These are phyloP conservation scores for Alternaria gansuensis DNA, from an alignment of 2,329 filamentous ascomycete species.

Conservation along the genomic window DNA sequence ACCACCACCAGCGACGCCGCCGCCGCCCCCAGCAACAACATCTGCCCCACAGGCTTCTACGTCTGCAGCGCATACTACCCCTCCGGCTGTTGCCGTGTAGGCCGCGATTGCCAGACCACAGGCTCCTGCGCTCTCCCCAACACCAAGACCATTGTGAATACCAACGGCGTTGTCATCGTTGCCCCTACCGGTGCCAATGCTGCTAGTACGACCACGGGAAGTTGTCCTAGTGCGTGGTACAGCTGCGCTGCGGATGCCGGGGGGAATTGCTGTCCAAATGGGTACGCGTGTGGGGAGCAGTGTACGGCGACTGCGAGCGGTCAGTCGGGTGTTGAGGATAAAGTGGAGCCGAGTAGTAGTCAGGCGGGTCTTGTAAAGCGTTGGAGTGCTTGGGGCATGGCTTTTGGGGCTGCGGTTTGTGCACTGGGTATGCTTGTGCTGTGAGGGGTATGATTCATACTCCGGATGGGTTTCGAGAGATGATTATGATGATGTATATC, in stretches of 20 bases:
- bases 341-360: conserved; percentile 50
- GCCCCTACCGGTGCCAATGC: conserved; percentile 63
- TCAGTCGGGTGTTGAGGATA: conserved; percentile 40
- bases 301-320: conserved; percentile 49
- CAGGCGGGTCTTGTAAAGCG: conserved; percentile 39
- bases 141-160: conserved; percentile 67
- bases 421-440: conserved; percentile 54
- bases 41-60: conserved; percentile 91
- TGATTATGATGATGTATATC: background rate
- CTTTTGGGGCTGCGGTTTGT: conserved; percentile 39
- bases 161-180: conserved; percentile 74
- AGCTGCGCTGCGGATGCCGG: conserved; percentile 71
- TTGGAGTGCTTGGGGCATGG: conserved; percentile 44
- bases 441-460: conserved; percentile 26
- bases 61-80: conserved; percentile 82
- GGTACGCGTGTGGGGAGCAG: conserved; percentile 48
- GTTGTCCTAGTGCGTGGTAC: conserved; percentile 82
- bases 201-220: conserved; percentile 52
- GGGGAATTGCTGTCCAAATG: conserved; percentile 84
- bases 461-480: background rate
- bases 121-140: conserved; percentile 70
- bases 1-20: conserved; percentile 52
- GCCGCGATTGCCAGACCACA: conserved; percentile 81
- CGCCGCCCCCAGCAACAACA: conserved; percentile 64
- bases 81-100: conserved; percentile 88